Evolutionary conservation across 176 grass and related monocot species (phyloP).

Genomic region (Phoenix dactylifera): DNA sequence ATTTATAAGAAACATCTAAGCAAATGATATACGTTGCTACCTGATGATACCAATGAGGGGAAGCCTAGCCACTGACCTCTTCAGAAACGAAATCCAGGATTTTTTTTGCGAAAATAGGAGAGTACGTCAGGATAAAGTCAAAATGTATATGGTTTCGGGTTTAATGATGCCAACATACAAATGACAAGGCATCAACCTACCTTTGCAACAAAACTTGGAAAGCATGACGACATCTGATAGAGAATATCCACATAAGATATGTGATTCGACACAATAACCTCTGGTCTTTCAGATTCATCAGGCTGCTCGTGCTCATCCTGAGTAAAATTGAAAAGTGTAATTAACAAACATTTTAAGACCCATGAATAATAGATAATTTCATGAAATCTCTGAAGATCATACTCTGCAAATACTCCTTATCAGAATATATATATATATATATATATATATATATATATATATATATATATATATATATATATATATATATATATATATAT

Average conservation of each 20-base stretch:
- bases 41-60: conserved; percentile 95
- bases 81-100: conserved; percentile 16
- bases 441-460: too few species aligned
- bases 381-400: too few species aligned
- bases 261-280: conserved; percentile 81
- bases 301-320: conserved; percentile 40
- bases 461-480: too few species aligned
- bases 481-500: too few species aligned
- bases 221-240: conserved; percentile 2
- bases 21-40: conserved; percentile 27
- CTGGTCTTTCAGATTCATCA: conserved; percentile 46
- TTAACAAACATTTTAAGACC: too few species aligned
- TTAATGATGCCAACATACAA: not conserved
- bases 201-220: conserved; percentile 10
- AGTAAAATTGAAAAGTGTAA: conserved; percentile 4
- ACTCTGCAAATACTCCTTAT: too few species aligned
- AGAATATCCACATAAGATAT: conserved; percentile 60
- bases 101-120: conserved; percentile 8
- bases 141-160: not conserved
- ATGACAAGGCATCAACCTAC: not conserved
- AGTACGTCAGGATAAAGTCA: conserved; percentile 29
- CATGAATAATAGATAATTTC: too few species aligned
- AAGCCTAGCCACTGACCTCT: conserved; percentile 81
- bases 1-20: too few species aligned
- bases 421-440: too few species aligned